Base-by-base conservation (phyloP, 164 flowering plant species). In the Chimonanthus praecox region DNA sequence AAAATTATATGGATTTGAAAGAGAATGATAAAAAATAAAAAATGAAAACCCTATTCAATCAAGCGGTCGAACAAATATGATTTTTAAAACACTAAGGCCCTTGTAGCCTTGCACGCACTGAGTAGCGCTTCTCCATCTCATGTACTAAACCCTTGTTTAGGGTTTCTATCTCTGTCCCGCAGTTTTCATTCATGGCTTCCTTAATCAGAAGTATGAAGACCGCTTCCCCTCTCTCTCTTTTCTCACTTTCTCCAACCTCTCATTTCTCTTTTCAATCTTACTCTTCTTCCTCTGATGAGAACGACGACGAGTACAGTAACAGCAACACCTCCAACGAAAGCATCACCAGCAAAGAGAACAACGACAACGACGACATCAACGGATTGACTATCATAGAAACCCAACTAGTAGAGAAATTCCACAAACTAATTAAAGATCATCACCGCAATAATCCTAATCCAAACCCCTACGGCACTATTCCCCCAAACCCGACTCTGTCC, bases 401-500 rank as follows among this genome's bases (percentile, higher is more conserved):
- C 79, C 81, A 67, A 74, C 58, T 83, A 11, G 85, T 82, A 20
- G 90, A 88, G 0, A 85, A 84, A 69, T 64, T 91, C 73, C 88
- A 89, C 72, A 45, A 86, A 16, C 33, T 89, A 44, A 91, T 94
- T 83, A 89, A 86, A 81, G 86, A 86, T 69, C 93, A 90, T 83
- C 85, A 91, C 79, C 86, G 92, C 73, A 86, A 83, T 73, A 92
- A 91, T 84, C 92, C 94, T 20, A 78, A 73, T 74, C 83, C 81
- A 4, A 58, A 78, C 58, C 79, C 80, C 7, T 72, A 78, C 72
- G 65, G 75, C 16, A 21, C 62, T 63, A 21, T 75, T 6, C 83
- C 85, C 7, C 76, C 83, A 64, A 74, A 18, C 78, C 90, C 89
- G 9, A 77, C 51, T 69, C 75, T 81, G 79, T 80, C 89, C 54